Percentiles rank a stretch among this genome's conserved stretches.
phyloP scores from a whole-genome alignment of 345 rosid species.

The Odontarrhena argentea region DNA sequence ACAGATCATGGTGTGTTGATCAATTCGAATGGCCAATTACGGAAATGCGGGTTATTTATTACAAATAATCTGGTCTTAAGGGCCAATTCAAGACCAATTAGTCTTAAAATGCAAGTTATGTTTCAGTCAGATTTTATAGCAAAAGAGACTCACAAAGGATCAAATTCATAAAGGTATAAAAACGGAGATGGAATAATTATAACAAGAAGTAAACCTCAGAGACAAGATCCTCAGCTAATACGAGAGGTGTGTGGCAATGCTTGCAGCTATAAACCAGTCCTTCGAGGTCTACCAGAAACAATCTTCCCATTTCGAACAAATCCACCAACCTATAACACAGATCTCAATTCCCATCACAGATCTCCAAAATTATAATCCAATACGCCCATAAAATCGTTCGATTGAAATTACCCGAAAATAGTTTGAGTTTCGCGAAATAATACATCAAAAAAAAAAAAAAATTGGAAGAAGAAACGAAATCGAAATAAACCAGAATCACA shows the following conservation, averaged over 20 bases:
- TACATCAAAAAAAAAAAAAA: background rate
- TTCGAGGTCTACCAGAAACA: slow-evolving; percentile 59
- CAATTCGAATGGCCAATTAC: background rate
- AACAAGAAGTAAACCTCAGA: slow-evolving; percentile 56
- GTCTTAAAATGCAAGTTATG: slow-evolving; percentile 12
- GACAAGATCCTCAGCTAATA: slow-evolving; percentile 50
- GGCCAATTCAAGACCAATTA: background rate
- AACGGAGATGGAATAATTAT: background rate
- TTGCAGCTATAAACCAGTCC: slow-evolving; percentile 70
- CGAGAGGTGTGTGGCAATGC: slow-evolving; percentile 73
- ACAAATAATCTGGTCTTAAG: slow-evolving; percentile 3
- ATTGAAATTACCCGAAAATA: background rate
- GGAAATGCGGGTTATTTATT: background rate
- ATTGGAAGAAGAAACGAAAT: background rate
- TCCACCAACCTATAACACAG: slow-evolving; percentile 31
- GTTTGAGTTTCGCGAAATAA: background rate
- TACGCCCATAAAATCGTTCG: background rate
- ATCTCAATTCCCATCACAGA: slow-evolving; percentile 30
- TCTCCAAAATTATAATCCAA: slow-evolving; percentile 3
- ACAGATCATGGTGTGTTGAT: slow-evolving; percentile 12
- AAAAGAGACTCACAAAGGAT: background rate
- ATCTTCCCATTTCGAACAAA: slow-evolving; percentile 62
- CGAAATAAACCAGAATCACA: slow-evolving; percentile 13
- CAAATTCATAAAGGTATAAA: background rate
- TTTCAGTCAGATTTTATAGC: background rate